Evolutionary conservation across 208 protist species (phyloP), one percentile per base, ranked within the genome.

Genomic region (Blastocrithidia nonstop): DNA sequence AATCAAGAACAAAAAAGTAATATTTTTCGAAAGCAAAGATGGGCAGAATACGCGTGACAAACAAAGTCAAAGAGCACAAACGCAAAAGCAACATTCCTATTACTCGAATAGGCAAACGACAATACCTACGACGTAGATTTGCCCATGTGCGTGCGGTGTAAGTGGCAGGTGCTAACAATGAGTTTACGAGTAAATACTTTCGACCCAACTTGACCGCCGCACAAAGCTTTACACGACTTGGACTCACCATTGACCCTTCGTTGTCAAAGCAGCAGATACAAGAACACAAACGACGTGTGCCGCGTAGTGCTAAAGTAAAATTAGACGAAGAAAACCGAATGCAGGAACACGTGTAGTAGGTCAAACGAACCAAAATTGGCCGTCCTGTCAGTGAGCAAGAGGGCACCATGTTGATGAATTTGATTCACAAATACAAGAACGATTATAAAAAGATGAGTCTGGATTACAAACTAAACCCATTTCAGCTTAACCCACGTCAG

Each of bases 1-100:
- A n/a, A n/a, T n/a, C n/a, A n/a, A n/a, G n/a, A n/a, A n/a, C n/a
- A n/a, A n/a, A n/a, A n/a, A n/a, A n/a, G n/a, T n/a, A n/a, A n/a
- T n/a, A n/a, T n/a, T n/a, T n/a, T n/a, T n/a, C n/a, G n/a, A n/a
- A n/a, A n/a, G n/a, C n/a, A n/a, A n/a, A n/a, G n/a, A n/a, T n/a
- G n/a, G n/a, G n/a, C n/a, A n/a, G n/a, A n/a, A n/a, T n/a, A n/a
- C n/a, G n/a, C n/a, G n/a, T n/a, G n/a, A n/a, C n/a, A n/a, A n/a
- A n/a, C n/a, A n/a, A n/a, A n/a, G n/a, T n/a, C n/a, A n/a, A 71
- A 11, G 86, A 90, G 54, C 70, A 73, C 8, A 86, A 86, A 40
- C 70, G 77, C 8, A 80, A 81, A 62, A 77, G 76, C 39, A 90
- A 84, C 54, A 86, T 90, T 45, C 75, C 80, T 45, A 78, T 90